Evolutionary conservation across 2,329 filamentous ascomycete genomes (phyloP).

Genomic region (Fusarium proliferatum): DNA sequence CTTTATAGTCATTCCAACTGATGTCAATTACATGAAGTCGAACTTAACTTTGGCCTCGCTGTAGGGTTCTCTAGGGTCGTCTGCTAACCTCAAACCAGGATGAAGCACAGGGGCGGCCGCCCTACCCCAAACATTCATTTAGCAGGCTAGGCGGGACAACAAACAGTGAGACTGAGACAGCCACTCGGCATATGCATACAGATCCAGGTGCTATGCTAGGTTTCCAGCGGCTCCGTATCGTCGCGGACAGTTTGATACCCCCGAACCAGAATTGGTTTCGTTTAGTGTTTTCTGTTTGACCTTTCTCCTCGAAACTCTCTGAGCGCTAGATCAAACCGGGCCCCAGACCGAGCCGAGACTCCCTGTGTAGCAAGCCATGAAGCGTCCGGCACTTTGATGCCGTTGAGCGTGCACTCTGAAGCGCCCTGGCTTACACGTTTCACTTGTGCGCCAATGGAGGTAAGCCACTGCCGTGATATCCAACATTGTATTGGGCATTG

Average conservation of each 20-base stretch:
- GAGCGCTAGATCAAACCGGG: constrained; percentile 25
- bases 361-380: constrained; percentile 6
- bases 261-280: constrained; percentile 11
- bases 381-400: constrained; percentile 15
- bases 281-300: constrained; percentile 11
- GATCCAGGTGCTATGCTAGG: neutral
- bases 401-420: neutral
- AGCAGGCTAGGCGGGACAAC: neutral
- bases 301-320: neutral
- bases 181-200: constrained; percentile 11
- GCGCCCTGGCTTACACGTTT: constrained; percentile 9
- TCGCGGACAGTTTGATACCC: constrained; percentile 30
- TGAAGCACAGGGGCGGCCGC: constrained; percentile 34
- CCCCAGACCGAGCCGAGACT: constrained; percentile 15
- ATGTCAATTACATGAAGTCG: neutral
- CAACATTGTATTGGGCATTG: neutral
- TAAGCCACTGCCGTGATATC: constrained; percentile 1
- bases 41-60: neutral
- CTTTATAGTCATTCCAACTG: constrained; percentile 20
- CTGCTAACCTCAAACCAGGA: constrained; percentile 32
- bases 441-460: neutral
- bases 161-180: constrained; percentile 5
- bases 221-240: neutral
- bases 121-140: neutral
- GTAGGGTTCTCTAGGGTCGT: constrained; percentile 5